A percentile compares a stretch with the other conserved stretches of the same genome.
These are phyloP conservation scores for Sordariomycetes sp. DNA, from an alignment of 2,329 filamentous ascomycete genomes.

Conservation along the genomic window DNA sequence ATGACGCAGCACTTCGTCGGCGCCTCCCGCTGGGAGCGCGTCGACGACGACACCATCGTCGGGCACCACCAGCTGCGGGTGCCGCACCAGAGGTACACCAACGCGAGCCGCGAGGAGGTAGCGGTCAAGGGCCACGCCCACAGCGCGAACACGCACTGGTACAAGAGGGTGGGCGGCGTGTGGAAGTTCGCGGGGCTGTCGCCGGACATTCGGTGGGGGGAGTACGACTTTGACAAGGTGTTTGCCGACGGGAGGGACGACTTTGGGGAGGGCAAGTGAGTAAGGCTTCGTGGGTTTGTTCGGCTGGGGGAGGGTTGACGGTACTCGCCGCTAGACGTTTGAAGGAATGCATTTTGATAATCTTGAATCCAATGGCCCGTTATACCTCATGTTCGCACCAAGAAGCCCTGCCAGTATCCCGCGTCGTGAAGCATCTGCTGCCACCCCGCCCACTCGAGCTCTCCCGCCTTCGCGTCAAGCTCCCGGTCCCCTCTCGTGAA, in stretches of 20 bases:
- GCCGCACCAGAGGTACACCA: constrained; percentile 48
- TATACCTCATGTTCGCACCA: neutral
- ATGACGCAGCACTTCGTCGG: constrained; percentile 58
- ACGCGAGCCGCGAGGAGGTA: constrained; percentile 32
- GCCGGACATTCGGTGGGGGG: constrained; percentile 44
- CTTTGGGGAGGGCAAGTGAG: constrained; percentile 5
- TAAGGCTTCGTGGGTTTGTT: neutral
- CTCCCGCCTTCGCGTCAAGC: too few relatives aligned
- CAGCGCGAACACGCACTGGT: constrained; percentile 45
- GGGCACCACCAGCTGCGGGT: constrained; percentile 53
- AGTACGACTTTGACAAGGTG: constrained; percentile 47
- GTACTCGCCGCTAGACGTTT: neutral
- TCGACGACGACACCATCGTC: constrained; percentile 46
- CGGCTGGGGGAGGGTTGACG: neutral
- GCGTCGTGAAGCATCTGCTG: neutral
- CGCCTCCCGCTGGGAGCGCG: constrained; percentile 43
- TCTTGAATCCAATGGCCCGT: neutral
- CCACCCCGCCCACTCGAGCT: neutral
- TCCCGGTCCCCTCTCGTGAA: neutral
- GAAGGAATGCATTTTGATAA: neutral
- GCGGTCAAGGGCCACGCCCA: constrained; percentile 50
- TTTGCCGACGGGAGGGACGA: constrained; percentile 20
- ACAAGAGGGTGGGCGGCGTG: constrained; percentile 44
- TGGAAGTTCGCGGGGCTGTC: constrained; percentile 51
- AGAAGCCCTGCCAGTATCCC: neutral